These are phyloP conservation scores for Berberis vulgaris DNA, from an alignment of 164 flowering plant species.

Conservation along the genomic window DNA sequence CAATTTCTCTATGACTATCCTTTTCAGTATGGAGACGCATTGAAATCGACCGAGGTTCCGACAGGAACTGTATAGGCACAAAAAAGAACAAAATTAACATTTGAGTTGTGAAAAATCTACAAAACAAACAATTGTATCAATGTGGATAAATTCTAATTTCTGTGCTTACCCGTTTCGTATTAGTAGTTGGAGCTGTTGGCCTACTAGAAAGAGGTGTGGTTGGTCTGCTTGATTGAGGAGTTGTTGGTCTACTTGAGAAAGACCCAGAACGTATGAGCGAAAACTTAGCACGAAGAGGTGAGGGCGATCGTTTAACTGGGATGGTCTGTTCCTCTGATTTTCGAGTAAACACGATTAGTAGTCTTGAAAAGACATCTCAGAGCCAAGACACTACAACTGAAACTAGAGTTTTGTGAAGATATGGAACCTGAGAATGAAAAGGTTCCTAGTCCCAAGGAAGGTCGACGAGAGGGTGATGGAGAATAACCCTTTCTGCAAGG, in stretches of 20 bases:
- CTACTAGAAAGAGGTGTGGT: conserved; percentile 41
- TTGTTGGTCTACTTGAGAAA: conserved; percentile 32
- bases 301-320: conserved; percentile 43
- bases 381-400: background rate
- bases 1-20: conserved; percentile 39
- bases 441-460: conserved; percentile 29
- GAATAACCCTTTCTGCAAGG: conserved; percentile 46
- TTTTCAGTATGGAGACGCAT: conserved; percentile 44
- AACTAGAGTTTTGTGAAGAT: conserved; percentile 7
- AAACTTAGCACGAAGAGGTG: conserved; percentile 47
- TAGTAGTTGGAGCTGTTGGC: conserved; percentile 37
- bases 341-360: conserved; percentile 4
- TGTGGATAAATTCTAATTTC: background rate
- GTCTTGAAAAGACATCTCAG: background rate
- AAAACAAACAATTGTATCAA: background rate
- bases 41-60: conserved; percentile 60
- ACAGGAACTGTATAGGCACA: conserved; percentile 34
- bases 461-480: conserved; percentile 53
- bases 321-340: conserved; percentile 33
- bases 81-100: background rate
- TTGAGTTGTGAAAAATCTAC: background rate
- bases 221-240: conserved; percentile 40
- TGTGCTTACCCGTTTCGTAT: conserved; percentile 33
- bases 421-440: conserved; percentile 44
- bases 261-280: conserved; percentile 70